phyloP scores from a whole-genome alignment of 352 stramenopile genomes.

The Pythium periplocum region DNA sequence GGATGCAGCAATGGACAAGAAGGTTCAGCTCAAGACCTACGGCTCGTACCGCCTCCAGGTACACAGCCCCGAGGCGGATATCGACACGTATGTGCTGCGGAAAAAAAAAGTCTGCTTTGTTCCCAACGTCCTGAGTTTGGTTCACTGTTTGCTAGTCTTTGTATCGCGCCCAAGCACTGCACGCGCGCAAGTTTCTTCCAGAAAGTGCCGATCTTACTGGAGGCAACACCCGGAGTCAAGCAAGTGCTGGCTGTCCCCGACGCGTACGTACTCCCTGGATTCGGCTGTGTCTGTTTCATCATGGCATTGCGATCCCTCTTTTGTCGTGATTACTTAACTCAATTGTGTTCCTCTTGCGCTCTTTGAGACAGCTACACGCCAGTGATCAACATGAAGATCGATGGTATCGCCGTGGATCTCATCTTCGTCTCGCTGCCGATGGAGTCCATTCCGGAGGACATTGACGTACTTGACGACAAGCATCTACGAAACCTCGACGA shows the following conservation, averaged over 20 bases:
- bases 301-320: too few species aligned
- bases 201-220: slow-evolving; percentile 71
- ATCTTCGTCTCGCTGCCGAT: slow-evolving; percentile 87
- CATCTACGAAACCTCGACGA: slow-evolving; percentile 90
- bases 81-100: slow-evolving; percentile 55
- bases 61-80: slow-evolving; percentile 81
- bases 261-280: slow-evolving; percentile 60
- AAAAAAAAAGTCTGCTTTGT: too few species aligned
- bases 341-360: too few species aligned
- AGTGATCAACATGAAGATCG: slow-evolving; percentile 93
- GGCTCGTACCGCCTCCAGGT: slow-evolving; percentile 88
- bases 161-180: slow-evolving; percentile 76
- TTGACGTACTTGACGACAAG: slow-evolving; percentile 80
- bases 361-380: slow-evolving; percentile 62
- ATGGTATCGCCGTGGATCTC: slow-evolving; percentile 90
- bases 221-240: slow-evolving; percentile 62
- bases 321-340: too few species aligned
- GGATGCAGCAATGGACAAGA: slow-evolving; percentile 25
- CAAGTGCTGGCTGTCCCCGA: slow-evolving; percentile 80
- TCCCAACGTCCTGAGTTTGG: neutral
- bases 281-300: too few species aligned
- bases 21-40: slow-evolving; percentile 85
- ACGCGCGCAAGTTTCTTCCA: slow-evolving; percentile 86
- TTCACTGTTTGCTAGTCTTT: slow-evolving; percentile 42
- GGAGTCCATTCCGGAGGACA: slow-evolving; percentile 43